These are phyloP conservation scores for Pseudocercospora pini-densiflorae DNA, from an alignment of 2,329 filamentous ascomycete species.

Conservation along the genomic window DNA sequence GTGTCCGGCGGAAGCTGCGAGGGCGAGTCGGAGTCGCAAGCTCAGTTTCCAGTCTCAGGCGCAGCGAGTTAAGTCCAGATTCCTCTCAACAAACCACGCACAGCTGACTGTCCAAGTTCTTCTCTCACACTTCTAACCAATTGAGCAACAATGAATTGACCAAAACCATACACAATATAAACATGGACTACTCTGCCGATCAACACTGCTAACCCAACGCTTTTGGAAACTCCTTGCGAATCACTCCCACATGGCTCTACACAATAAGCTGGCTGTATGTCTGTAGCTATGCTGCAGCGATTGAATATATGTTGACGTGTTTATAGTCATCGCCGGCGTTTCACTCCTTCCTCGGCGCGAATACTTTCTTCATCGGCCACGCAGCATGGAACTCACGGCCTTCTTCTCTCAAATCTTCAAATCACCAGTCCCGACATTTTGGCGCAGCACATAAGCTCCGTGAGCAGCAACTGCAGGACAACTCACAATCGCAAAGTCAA, in stretches of 20 bases:
- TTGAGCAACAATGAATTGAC: constrained; percentile 2
- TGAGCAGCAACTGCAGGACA: constrained; percentile 23
- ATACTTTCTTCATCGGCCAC: constrained; percentile 39
- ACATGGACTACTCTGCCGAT: background rate
- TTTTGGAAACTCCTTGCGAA: constrained; percentile 11
- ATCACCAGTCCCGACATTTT: constrained; percentile 27
- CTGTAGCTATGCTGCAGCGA: too few species aligned
- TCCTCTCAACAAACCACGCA: too few species aligned
- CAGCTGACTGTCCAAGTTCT: background rate
- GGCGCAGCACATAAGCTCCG: constrained; percentile 25
- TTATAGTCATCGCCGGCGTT: constrained; percentile 34
- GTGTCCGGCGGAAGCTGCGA: background rate
- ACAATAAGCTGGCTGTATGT: constrained; percentile 36
- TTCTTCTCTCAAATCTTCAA: constrained; percentile 28
- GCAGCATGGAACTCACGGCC: constrained; percentile 40
- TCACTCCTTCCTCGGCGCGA: constrained; percentile 40
- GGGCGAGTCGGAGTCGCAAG: too few species aligned
- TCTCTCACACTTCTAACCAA: background rate
- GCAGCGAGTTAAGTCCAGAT: too few species aligned
- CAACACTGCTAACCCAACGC: constrained; percentile 13
- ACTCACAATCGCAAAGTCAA: constrained; percentile 13
- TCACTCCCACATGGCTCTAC: constrained; percentile 30
- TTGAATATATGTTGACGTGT: too few species aligned
- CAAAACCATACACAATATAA: background rate
- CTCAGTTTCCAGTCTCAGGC: too few species aligned